Conservation (phyloP, 208 protist species). For the Balamuthia mandrillaris region DNA sequence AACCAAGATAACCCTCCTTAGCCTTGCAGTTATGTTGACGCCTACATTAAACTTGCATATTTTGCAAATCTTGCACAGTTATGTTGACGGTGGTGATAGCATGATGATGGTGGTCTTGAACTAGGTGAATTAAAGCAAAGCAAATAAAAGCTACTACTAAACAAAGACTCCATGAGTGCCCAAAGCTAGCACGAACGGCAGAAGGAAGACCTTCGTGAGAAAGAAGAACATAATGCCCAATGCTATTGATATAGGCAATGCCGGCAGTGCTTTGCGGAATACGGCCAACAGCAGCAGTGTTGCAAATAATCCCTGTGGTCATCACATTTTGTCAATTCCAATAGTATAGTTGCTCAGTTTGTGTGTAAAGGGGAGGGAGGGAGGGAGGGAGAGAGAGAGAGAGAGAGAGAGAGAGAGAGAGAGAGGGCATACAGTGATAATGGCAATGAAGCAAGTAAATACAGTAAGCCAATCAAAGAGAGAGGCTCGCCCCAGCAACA, state of each 20-base stretch:
- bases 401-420: background rate
- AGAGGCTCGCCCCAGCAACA: constrained; percentile 71
- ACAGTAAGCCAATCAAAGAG: constrained; percentile 56
- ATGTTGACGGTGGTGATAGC: no score
- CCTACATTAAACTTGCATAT: no score
- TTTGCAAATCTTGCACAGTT: no score
- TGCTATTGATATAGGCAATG: constrained; percentile 75
- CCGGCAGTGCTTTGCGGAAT: constrained; percentile 70
- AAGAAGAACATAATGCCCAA: constrained; percentile 74
- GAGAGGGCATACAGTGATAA: constrained; percentile 65
- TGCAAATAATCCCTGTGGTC: constrained; percentile 58
- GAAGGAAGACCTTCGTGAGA: constrained; percentile 49
- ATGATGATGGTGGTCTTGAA: no score
- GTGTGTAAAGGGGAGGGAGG: background rate
- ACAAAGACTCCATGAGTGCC: constrained; percentile 30
- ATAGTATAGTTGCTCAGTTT: background rate
- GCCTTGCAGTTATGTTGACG: no score
- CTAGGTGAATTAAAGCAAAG: no score
- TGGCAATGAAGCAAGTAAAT: constrained; percentile 66
- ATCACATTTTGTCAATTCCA: background rate
- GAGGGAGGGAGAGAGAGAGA: background rate
- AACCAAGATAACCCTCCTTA: no score
- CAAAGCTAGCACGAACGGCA: constrained; percentile 46
- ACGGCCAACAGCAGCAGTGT: constrained; percentile 74
- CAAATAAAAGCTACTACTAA: no score